These are phyloP conservation scores for Trichoderma virens DNA, from an alignment of 495 filamentous ascomycete genomes.

Conservation along the genomic window DNA sequence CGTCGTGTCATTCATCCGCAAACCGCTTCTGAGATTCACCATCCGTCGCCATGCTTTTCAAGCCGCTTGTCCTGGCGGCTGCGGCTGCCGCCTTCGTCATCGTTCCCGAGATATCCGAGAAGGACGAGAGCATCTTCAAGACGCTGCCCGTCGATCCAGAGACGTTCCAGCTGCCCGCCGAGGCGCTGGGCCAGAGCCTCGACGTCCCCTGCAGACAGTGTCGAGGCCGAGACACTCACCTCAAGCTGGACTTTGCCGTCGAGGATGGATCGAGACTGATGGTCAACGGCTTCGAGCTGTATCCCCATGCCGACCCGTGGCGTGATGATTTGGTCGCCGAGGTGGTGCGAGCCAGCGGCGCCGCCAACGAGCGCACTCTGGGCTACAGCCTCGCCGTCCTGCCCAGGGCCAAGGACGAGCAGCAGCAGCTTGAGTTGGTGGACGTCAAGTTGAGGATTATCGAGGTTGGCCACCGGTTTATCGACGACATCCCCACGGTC, in stretches of 20 bases:
- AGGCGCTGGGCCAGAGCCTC: slow-evolving; percentile 23
- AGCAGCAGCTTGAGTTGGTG: slow-evolving; percentile 31
- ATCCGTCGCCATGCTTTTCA: not conserved
- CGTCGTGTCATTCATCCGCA: not conserved
- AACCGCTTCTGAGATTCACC: not conserved
- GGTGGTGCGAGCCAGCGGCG: slow-evolving; percentile 17
- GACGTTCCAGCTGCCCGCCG: slow-evolving; percentile 15
- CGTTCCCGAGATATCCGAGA: slow-evolving; percentile 14
- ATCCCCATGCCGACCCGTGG: slow-evolving; percentile 28
- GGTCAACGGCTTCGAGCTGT: slow-evolving; percentile 39
- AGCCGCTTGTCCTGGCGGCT: slow-evolving; percentile 16
- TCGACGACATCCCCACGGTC: slow-evolving; percentile 39
- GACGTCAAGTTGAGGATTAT: slow-evolving; percentile 41
- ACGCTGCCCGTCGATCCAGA: slow-evolving; percentile 21
- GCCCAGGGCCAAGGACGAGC: slow-evolving; percentile 21
- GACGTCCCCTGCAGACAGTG: slow-evolving; percentile 16
- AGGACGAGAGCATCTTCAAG: slow-evolving; percentile 18
- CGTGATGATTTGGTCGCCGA: slow-evolving; percentile 22
- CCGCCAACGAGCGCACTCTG: slow-evolving; percentile 13
- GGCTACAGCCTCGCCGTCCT: slow-evolving; percentile 20
- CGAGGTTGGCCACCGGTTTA: slow-evolving; percentile 37
- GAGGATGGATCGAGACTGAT: slow-evolving; percentile 29
- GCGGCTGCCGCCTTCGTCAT: slow-evolving; percentile 22
- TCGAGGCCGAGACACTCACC: slow-evolving; percentile 21
- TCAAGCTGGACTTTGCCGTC: slow-evolving; percentile 34